A percentile compares a stretch with the other conserved stretches of the same genome.
Evolutionary conservation across 176 grass and related monocot species (phyloP).

Genomic region (Carex scoparia): DNA sequence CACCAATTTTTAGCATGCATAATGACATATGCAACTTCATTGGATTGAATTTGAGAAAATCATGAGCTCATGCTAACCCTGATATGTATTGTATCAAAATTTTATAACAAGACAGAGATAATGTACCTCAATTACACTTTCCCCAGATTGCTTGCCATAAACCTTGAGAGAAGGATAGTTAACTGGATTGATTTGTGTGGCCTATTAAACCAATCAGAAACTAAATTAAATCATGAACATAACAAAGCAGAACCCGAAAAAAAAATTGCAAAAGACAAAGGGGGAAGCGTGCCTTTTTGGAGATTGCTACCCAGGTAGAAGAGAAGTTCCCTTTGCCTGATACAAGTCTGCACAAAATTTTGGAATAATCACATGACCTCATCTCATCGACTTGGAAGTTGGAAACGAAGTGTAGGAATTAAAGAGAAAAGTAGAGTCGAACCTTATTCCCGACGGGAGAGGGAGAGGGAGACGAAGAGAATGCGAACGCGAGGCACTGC

Average conservation of each 20-base stretch:
- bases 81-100: not conserved
- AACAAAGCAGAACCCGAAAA: not conserved
- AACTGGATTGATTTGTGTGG: constrained; percentile 20
- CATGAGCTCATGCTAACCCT: not conserved
- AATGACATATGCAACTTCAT: not conserved
- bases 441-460: constrained; percentile 18
- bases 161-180: constrained; percentile 21
- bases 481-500: not conserved
- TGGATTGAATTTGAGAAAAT: not conserved
- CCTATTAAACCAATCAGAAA: constrained; percentile 34
- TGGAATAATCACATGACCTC: not conserved
- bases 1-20: not conserved
- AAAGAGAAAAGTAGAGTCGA: not conserved
- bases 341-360: constrained; percentile 33
- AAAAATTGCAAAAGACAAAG: not conserved
- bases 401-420: not conserved
- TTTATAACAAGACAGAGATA: not conserved
- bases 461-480: not conserved
- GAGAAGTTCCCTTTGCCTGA: constrained; percentile 30
- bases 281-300: constrained; percentile 42
- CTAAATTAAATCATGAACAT: constrained; percentile 14
- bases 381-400: not conserved
- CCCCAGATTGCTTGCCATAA: constrained; percentile 36
- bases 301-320: constrained; percentile 22
- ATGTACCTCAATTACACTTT: constrained; percentile 53